Evolutionary conservation across 2,329 filamentous ascomycete species (phyloP).

Genomic region (Leptographium lundbergii): DNA sequence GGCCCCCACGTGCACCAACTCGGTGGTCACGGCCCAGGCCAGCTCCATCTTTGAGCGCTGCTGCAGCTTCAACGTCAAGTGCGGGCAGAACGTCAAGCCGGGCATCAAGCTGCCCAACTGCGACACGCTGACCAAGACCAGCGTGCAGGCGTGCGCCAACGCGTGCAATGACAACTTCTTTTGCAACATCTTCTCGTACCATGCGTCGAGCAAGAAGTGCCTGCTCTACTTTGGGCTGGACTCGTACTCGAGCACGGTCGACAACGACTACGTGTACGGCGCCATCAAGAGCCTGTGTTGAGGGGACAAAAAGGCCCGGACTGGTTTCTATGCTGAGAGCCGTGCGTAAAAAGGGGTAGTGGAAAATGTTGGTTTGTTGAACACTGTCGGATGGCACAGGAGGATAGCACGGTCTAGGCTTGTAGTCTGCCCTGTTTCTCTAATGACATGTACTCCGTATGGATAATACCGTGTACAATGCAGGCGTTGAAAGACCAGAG

Average conservation of each 20-base stretch:
- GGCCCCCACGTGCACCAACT: constrained; percentile 1
- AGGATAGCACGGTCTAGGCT: no score
- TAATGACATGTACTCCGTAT: no score
- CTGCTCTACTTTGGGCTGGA: neutral
- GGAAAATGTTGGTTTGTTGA: no score
- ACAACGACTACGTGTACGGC: neutral
- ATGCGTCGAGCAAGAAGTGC: neutral
- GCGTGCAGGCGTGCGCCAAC: constrained; percentile 1
- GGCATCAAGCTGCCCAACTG: neutral
- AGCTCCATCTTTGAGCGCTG: no score
- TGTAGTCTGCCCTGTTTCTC: no score
- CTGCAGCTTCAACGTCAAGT: constrained; percentile 3
- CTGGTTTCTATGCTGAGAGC: no score
- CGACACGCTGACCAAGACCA: neutral
- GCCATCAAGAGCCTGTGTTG: neutral
- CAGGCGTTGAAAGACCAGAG: no score
- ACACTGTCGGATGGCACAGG: no score
- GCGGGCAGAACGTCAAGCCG: neutral
- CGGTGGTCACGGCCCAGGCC: neutral
- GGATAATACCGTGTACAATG: no score
- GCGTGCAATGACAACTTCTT: constrained; percentile 1
- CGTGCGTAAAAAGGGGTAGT: no score
- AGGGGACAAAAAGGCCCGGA: no score
- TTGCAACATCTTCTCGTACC: constrained; percentile 7
- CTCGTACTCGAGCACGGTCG: neutral